Evolutionary conservation across 2,329 filamentous ascomycete genomes (phyloP), one percentile per base, ranked within the genome.

Genomic region (Dactylellina sp.): DNA sequence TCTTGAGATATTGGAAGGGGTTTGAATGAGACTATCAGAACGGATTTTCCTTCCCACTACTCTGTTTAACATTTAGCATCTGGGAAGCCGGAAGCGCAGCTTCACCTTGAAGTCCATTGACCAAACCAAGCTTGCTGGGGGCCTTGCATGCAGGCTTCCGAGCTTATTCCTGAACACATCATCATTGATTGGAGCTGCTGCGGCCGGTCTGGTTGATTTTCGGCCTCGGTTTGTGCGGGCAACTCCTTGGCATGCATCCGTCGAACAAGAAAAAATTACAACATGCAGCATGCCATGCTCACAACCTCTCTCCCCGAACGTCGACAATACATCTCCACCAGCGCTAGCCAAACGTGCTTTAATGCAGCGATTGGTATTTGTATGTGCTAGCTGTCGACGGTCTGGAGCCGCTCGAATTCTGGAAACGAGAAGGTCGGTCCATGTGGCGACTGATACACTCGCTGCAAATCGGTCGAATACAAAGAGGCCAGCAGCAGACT

Each of bases 291-390:
- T 12, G 16, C 42, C 18, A 20, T 16, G n/a, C 42, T 40, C n/a
- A 25, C 9, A 35, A 32, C 40, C 18, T 32, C 42, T 40, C n/a
- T 24, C 11, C 25, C 24, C 50, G 20, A 40, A 7, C 9, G 22
- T 49, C 40, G 40, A 42, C 22, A 50, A 18, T 24, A 18, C 14
- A 28, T 32, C 47, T 11, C 14, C 44, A 39, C 57, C 25, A 12
- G 28, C 28, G 28, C 28, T 32, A 20, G 32, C 44, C 40, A n/a
- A 32, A 24, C 42, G 22, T 24, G 39, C 25, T 55, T 72, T 65
- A 52, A 72, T 72, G 68, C 68, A 65, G 56, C 68, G 68, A 60
- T 53, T 61, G 46, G 53, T 11, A 44, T 65, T 56, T 12, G 53
- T 72, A 14, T 72, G 68, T 25, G 53, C 53, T 28, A 61, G 47